These are phyloP conservation scores for Lentinula aciculospora DNA, from an alignment of 768 basidiomycete genomes.

Conservation along the genomic window DNA sequence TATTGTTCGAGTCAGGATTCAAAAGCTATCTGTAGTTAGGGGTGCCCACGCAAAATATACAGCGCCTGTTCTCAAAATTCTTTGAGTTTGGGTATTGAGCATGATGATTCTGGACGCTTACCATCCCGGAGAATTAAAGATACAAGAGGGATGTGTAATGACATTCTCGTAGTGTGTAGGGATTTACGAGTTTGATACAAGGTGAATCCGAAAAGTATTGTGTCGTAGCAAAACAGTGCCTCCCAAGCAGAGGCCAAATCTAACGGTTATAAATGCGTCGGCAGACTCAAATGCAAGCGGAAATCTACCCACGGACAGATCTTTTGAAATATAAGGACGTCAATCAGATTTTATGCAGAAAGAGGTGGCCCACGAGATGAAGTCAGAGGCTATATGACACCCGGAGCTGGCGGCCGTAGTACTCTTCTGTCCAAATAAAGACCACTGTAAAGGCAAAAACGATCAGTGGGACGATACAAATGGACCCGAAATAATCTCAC, in stretches of 20 bases:
- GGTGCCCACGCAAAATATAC: slow-evolving; percentile 48
- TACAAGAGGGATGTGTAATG: slow-evolving; percentile 27
- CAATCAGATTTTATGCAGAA: background rate
- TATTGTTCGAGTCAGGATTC: background rate
- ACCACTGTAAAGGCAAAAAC: slow-evolving; percentile 28
- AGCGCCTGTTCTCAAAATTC: slow-evolving; percentile 30
- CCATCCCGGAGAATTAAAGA: slow-evolving; percentile 45
- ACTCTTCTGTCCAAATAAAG: slow-evolving; percentile 34
- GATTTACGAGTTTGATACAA: slow-evolving; percentile 38
- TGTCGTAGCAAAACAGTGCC: slow-evolving; percentile 43
- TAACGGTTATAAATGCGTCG: background rate
- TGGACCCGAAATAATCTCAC: slow-evolving; percentile 22
- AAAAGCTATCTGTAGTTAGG: background rate
- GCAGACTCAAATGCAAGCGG: background rate
- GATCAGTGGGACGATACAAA: background rate
- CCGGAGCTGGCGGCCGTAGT: slow-evolving; percentile 18
- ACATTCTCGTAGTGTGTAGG: slow-evolving; percentile 19
- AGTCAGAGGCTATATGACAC: slow-evolving; percentile 26
- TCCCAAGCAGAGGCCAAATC: slow-evolving; percentile 19
- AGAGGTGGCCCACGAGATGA: background rate
- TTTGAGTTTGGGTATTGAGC: background rate
- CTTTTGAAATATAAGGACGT: background rate
- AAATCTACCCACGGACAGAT: background rate
- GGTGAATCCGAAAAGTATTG: slow-evolving; percentile 40
- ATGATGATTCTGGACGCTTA: slow-evolving; percentile 17